Evolutionary conservation across 2,329 filamentous ascomycete species (phyloP).

Genomic region (Dactylellina haptotyla): DNA sequence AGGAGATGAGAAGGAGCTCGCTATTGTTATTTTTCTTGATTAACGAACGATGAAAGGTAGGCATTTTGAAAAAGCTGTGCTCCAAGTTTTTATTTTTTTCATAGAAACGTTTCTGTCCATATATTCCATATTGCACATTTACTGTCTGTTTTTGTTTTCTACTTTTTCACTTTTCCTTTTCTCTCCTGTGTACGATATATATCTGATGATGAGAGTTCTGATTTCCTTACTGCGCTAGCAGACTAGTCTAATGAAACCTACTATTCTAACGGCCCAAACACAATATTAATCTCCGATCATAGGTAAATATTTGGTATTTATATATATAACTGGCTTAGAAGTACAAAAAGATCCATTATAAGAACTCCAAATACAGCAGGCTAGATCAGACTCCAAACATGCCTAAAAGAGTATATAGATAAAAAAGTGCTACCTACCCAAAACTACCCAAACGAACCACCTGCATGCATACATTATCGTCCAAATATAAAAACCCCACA

Average conservation of each 20-base stretch:
- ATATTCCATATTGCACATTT: too few relatives aligned
- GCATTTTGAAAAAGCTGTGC: neutral
- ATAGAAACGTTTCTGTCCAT: too few relatives aligned
- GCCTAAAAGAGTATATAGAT: too few relatives aligned
- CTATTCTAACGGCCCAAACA: neutral
- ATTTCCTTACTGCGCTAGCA: neutral
- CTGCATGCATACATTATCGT: too few relatives aligned
- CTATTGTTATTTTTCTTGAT: neutral
- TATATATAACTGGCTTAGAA: neutral
- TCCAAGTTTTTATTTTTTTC: neutral
- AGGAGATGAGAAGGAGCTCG: neutral
- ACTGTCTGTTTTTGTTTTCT: neutral
- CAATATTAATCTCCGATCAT: too few relatives aligned
- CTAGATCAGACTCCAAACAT: neutral
- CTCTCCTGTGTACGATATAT: conserved; percentile 7
- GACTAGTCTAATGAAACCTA: neutral
- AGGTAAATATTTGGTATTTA: too few relatives aligned
- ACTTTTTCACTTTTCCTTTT: neutral
- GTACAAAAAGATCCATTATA: neutral
- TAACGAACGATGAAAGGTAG: neutral
- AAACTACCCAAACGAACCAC: neutral
- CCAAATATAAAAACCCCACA: neutral
- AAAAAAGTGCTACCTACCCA: neutral
- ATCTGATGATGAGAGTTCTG: neutral
- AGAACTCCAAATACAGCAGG: neutral